phyloP scores from a whole-genome alignment of 495 filamentous ascomycete species.

The Penicillium alfredii region DNA sequence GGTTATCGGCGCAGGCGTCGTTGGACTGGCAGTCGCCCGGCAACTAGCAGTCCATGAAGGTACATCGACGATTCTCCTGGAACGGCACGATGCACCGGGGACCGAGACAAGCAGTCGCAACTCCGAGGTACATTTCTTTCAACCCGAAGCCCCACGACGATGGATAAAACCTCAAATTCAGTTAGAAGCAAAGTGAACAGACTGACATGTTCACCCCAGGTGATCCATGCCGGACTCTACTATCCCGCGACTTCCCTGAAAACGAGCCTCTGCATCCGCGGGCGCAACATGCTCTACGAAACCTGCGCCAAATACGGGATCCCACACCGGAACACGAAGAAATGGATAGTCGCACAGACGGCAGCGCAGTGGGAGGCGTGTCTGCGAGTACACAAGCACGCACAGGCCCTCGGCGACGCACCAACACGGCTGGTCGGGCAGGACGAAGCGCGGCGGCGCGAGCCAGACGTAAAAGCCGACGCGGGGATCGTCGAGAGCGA shows the following conservation, averaged over 20 bases:
- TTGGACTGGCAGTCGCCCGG: slow-evolving; percentile 84
- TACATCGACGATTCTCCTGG: slow-evolving; percentile 71
- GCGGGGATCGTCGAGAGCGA: slow-evolving; percentile 74
- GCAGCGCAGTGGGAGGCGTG: slow-evolving; percentile 60
- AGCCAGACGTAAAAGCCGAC: slow-evolving; percentile 66
- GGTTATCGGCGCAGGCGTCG: slow-evolving; percentile 86
- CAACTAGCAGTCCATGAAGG: slow-evolving; percentile 59
- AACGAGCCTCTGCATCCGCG: slow-evolving; percentile 73
- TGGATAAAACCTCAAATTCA: neutral
- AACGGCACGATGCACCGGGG: slow-evolving; percentile 70
- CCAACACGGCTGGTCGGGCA: slow-evolving; percentile 64
- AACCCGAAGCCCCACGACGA: neutral
- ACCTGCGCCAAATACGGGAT: slow-evolving; percentile 64
- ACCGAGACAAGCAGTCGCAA: slow-evolving; percentile 92
- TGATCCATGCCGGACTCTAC: slow-evolving; percentile 94
- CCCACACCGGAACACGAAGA: slow-evolving; percentile 69
- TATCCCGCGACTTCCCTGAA: slow-evolving; percentile 76
- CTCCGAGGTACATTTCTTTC: slow-evolving; percentile 59
- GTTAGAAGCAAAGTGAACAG: neutral
- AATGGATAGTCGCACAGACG: slow-evolving; percentile 93
- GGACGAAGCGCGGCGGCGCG: slow-evolving; percentile 54
- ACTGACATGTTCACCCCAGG: slow-evolving; percentile 39
- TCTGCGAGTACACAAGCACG: slow-evolving; percentile 59
- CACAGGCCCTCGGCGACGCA: slow-evolving; percentile 55
- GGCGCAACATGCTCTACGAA: slow-evolving; percentile 69